Conservation (phyloP, 768 basidiomycete genomes). For the Pleurotus eryngii region DNA sequence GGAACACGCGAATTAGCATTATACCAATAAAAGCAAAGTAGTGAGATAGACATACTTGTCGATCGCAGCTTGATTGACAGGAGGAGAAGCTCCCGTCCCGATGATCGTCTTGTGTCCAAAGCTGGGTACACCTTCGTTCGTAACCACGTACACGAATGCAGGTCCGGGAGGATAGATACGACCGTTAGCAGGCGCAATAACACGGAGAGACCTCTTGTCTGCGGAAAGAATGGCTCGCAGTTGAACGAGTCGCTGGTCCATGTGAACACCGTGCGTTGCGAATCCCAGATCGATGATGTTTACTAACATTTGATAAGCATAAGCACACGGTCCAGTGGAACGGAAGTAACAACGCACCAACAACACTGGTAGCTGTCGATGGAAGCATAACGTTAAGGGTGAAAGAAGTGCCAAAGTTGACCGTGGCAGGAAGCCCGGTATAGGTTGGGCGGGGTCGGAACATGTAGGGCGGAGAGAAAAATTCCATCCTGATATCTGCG, state of each 20-base stretch:
- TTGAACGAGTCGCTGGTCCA: conserved; percentile 34
- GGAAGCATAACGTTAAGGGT: conserved; percentile 31
- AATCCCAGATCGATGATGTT: conserved; percentile 39
- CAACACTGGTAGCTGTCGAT: conserved; percentile 19
- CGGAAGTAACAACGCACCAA: conserved; percentile 18
- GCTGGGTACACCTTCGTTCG: conserved; percentile 31
- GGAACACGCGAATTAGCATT: not conserved
- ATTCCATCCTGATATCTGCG: conserved; percentile 28
- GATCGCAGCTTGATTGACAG: conserved; percentile 20
- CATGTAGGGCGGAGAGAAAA: conserved; percentile 41
- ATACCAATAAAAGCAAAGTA: not conserved
- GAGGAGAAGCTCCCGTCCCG: conserved; percentile 34
- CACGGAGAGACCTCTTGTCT: conserved; percentile 28
- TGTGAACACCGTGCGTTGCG: conserved; percentile 39
- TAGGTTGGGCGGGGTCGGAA: conserved; percentile 29
- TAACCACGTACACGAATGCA: conserved; percentile 30
- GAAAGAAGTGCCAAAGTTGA: conserved; percentile 34
- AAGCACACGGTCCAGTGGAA: not conserved
- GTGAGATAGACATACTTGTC: not conserved
- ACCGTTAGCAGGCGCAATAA: conserved; percentile 32
- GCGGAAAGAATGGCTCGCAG: conserved; percentile 29
- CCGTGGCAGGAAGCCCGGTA: conserved; percentile 30
- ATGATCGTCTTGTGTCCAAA: conserved; percentile 29
- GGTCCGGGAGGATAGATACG: conserved; percentile 39
- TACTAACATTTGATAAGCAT: conserved; percentile 19